Percentiles rank a stretch among this genome's conserved stretches.
Evolutionary conservation across 495 filamentous ascomycete species (phyloP).

Genomic region (Talaromyces liani): DNA sequence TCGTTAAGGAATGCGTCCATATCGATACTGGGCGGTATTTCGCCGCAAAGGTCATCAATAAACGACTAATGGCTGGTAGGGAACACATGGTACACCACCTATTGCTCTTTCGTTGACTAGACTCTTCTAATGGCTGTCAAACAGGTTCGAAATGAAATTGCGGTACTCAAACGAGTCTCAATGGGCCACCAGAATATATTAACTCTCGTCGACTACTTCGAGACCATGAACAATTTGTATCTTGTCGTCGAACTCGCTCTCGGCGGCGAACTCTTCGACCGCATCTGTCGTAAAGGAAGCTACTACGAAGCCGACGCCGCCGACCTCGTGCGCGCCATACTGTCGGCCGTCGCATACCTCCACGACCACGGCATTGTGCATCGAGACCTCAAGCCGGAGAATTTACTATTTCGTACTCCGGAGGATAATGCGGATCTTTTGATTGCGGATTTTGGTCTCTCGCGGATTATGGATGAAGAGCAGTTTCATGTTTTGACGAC

Average conservation of each 20-base stretch:
- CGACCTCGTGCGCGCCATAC: slow-evolving; percentile 86
- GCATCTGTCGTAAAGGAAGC: slow-evolving; percentile 94
- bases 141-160: slow-evolving; percentile 96
- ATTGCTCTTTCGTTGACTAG: background rate
- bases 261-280: slow-evolving; percentile 94
- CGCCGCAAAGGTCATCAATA: slow-evolving; percentile 99
- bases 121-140: background rate
- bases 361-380: slow-evolving; percentile 99
- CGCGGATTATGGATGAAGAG: slow-evolving; percentile 97
- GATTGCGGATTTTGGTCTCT: slow-evolving; percentile 94
- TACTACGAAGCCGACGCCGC: slow-evolving; percentile 98
- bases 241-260: slow-evolving; percentile 95
- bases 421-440: slow-evolving; percentile 61
- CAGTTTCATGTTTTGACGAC: slow-evolving; percentile 97
- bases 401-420: slow-evolving; percentile 47
- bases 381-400: slow-evolving; percentile 61
- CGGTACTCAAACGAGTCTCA: slow-evolving; percentile 89
- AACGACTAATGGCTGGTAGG: slow-evolving; percentile 91
- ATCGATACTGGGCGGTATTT: slow-evolving; percentile 98
- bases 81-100: slow-evolving; percentile 81
- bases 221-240: slow-evolving; percentile 99
- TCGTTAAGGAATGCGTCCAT: slow-evolving; percentile 99
- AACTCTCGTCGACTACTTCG: slow-evolving; percentile 97
- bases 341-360: slow-evolving; percentile 95
- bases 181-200: slow-evolving; percentile 98